Base-by-base conservation (phyloP, 2,329 filamentous ascomycete genomes). In the Didymellaceae sp. region DNA sequence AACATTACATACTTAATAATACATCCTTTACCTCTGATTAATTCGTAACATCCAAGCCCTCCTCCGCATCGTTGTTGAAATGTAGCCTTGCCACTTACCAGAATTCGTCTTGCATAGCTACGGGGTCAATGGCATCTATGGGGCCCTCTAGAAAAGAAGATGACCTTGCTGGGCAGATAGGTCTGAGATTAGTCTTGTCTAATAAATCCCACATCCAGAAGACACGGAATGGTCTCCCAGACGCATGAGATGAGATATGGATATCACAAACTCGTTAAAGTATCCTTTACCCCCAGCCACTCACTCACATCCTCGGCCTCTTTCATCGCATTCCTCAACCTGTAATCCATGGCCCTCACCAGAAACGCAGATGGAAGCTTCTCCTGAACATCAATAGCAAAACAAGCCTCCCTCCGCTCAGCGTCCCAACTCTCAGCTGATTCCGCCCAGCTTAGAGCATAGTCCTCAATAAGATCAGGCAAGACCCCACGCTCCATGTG, bases 1-100 rank as follows among this genome's bases (percentile, higher is more conserved):
- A 67, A 64, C 35, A 46, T 32, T 46, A 55, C 49, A n/a, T 41
- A 49, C 57, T 55, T 55, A 49, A 43, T 49, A 38, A 37, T 38
- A 43, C 11, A 18, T 34, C 31, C n/a, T 38, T 37, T 4, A 34
- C 38, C 8, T 11, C 25, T 9, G 9, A 45, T 18, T 22, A 14
- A 11, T 31, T n/a, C 31, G 38, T 30, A 24, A 26, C 8, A 2
- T 32, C 20, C 13, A 6, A 6, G 10, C 10, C 22, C 6, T 25
- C 10, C 22, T 10, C 6, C 6, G 10, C 22, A 25, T 25, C 22
- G 22, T 6, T 25, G n/a, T n/a, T n/a, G n/a, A n/a, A n/a, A n/a
- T n/a, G n/a, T n/a, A n/a, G n/a, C n/a, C n/a, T n/a, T n/a, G n/a
- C n/a, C n/a, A n/a, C n/a, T n/a, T n/a, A n/a, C n/a, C n/a, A n/a